These are phyloP conservation scores for Rhizopus sp. DNA, from an alignment of 371 early-diverging fungal species.

Conservation along the genomic window DNA sequence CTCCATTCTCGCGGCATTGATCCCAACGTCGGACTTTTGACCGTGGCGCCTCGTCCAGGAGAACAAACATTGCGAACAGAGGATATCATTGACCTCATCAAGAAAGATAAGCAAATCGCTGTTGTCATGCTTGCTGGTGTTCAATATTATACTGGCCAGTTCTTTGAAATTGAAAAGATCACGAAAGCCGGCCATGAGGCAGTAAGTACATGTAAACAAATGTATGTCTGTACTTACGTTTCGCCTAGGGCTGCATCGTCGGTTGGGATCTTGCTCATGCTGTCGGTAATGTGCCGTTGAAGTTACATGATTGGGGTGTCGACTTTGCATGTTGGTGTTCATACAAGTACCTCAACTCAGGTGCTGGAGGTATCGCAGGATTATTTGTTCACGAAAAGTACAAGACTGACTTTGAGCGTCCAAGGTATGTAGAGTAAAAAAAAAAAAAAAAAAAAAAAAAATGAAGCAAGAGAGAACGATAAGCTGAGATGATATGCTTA, in stretches of 20 bases:
- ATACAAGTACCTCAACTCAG: slow-evolving; percentile 96
- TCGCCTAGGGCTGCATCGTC: slow-evolving; percentile 77
- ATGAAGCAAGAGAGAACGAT: background rate
- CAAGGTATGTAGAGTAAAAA: slow-evolving; percentile 38
- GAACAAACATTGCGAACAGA: slow-evolving; percentile 72
- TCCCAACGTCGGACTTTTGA: slow-evolving; percentile 72
- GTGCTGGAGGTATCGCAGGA: slow-evolving; percentile 93
- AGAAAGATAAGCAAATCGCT: slow-evolving; percentile 77
- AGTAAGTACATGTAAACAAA: slow-evolving; percentile 38
- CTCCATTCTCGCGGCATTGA: slow-evolving; percentile 80
- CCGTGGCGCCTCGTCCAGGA: slow-evolving; percentile 74
- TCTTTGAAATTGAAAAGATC: slow-evolving; percentile 86
- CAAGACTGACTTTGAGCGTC: slow-evolving; percentile 51
- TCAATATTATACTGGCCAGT: slow-evolving; percentile 96
- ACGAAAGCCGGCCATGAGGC: slow-evolving; percentile 80
- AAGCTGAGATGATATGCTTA: slow-evolving; percentile 10
- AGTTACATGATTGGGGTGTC: slow-evolving; percentile 94
- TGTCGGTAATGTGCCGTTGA: slow-evolving; percentile 88
- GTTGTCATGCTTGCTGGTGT: slow-evolving; percentile 91
- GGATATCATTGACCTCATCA: slow-evolving; percentile 81
- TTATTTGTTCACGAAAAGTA: slow-evolving; percentile 85
- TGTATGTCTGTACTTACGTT: background rate
- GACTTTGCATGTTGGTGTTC: slow-evolving; percentile 99
- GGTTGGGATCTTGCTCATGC: slow-evolving; percentile 98
- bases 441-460: too few relatives aligned